phyloP scores from a whole-genome alignment of 306 rosid genomes.

The Vigna angularis region DNA sequence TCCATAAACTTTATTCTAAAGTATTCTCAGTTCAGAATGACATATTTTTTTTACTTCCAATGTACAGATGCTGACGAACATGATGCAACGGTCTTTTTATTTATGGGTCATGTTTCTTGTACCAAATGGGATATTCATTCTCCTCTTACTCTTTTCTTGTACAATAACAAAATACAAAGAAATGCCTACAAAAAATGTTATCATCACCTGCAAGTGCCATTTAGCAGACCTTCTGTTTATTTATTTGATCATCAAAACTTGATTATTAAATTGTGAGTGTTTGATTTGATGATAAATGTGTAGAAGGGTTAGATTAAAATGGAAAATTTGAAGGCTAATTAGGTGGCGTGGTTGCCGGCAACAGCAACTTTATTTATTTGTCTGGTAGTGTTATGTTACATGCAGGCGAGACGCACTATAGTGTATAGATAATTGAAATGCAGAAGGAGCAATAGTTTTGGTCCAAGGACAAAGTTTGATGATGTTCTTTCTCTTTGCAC shows the following conservation, averaged over 20 bases:
- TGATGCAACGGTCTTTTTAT: slow-evolving; percentile 37
- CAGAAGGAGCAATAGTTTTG: background rate
- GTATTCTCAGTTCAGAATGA: slow-evolving; percentile 16
- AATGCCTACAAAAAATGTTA: slow-evolving; percentile 3
- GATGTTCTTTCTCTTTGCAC: slow-evolving; percentile 28
- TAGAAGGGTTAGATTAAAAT: slow-evolving; percentile 28
- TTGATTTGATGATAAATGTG: background rate
- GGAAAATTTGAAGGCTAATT: slow-evolving; percentile 11
- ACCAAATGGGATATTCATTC: slow-evolving; percentile 14
- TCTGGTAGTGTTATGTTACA: slow-evolving; percentile 9
- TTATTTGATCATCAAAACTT: no score
- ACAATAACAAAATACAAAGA: slow-evolving; percentile 6
- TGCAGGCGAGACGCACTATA: slow-evolving; percentile 22
- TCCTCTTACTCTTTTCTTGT: background rate
- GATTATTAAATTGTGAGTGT: no score
- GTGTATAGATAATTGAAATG: slow-evolving; percentile 10
- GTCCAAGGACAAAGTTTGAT: background rate
- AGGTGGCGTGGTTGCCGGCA: slow-evolving; percentile 49
- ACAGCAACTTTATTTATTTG: slow-evolving; percentile 45
- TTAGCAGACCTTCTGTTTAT: background rate
- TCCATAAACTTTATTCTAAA: slow-evolving; percentile 35
- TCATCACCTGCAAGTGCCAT: slow-evolving; percentile 30
- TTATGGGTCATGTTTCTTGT: slow-evolving; percentile 18
- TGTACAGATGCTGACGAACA: slow-evolving; percentile 34
- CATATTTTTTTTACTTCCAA: background rate